Percentiles rank a stretch among this genome's conserved stretches.
These are phyloP conservation scores for Onygenales sp. DNA, from an alignment of 2,329 filamentous ascomycete species.

Conservation along the genomic window DNA sequence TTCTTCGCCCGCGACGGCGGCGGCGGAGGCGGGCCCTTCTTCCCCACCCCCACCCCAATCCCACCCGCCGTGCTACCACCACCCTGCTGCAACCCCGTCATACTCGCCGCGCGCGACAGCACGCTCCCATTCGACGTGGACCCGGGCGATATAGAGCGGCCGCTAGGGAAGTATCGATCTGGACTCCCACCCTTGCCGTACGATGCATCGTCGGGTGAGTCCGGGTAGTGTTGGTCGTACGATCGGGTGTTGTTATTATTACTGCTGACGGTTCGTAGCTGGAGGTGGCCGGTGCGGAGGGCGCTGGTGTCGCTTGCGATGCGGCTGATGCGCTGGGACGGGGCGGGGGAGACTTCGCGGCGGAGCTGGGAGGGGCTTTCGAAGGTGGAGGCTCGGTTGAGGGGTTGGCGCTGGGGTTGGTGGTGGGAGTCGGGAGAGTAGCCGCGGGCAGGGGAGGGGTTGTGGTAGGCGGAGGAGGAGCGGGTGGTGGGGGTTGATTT, in stretches of 20 bases:
- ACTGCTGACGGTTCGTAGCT: slow-evolving; percentile 34
- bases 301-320: slow-evolving; percentile 46
- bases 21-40: slow-evolving; percentile 54
- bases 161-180: slow-evolving; percentile 29
- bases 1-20: slow-evolving; percentile 56
- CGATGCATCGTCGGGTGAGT: slow-evolving; percentile 41
- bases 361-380: slow-evolving; percentile 46
- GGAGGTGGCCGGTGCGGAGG: slow-evolving; percentile 38
- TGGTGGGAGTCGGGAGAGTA: slow-evolving; percentile 29
- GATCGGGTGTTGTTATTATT: slow-evolving; percentile 18
- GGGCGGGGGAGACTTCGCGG: slow-evolving; percentile 43
- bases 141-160: slow-evolving; percentile 42
- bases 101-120: slow-evolving; percentile 43
- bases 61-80: slow-evolving; percentile 12
- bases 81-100: slow-evolving; percentile 29
- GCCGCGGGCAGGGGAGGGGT: slow-evolving; percentile 31
- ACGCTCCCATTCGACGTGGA: slow-evolving; percentile 43
- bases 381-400: slow-evolving; percentile 47
- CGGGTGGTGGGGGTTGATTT: slow-evolving; percentile 29
- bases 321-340: slow-evolving; percentile 38
- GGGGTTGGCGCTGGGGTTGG: slow-evolving; percentile 33
- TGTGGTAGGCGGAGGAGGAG: slow-evolving; percentile 25
- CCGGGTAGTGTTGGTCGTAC: slow-evolving; percentile 37
- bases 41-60: slow-evolving; percentile 17
- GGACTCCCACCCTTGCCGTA: slow-evolving; percentile 40